Percentiles rank a stretch among this genome's conserved stretches.
phyloP scores from a whole-genome alignment of 805 yeast species.

The Zygoascus ofunaensis region DNA sequence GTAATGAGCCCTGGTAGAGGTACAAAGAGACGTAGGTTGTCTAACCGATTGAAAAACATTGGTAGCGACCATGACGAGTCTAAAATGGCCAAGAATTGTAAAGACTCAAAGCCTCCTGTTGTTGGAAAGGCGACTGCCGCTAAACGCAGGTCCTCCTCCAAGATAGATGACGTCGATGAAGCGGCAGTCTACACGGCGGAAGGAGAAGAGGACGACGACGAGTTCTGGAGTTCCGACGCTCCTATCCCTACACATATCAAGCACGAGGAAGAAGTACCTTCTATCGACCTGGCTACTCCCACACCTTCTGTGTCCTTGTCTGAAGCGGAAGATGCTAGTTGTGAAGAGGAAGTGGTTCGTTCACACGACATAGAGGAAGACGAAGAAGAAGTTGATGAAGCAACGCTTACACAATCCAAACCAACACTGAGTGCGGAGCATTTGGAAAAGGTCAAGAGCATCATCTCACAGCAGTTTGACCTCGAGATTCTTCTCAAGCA shows the following conservation, averaged over 20 bases:
- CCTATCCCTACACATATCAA: neutral
- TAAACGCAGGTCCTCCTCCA: no score
- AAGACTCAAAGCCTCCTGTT: no score
- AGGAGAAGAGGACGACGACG: neutral
- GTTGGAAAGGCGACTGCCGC: no score
- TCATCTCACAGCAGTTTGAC: slow-evolving; percentile 26
- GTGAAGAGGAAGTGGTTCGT: neutral
- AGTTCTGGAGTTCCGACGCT: slow-evolving; percentile 4
- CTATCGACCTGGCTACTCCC: slow-evolving; percentile 9
- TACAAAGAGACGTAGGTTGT: no score
- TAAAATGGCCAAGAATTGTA: no score
- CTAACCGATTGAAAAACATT: no score
- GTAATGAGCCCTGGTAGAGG: no score
- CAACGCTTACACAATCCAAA: neutral
- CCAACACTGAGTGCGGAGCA: slow-evolving; percentile 1
- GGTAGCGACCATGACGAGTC: no score
- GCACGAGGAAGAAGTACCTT: neutral
- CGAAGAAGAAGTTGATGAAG: slow-evolving; percentile 3
- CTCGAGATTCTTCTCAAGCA: slow-evolving; percentile 30
- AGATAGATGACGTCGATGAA: no score
- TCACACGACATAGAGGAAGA: neutral
- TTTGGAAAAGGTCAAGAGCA: slow-evolving; percentile 1
- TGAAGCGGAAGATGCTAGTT: slow-evolving; percentile 1
- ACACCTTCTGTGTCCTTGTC: slow-evolving; percentile 13
- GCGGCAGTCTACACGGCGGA: no score